Conservation (phyloP, 768 basidiomycete species). For the Sistotremastrum niveocremeum region DNA sequence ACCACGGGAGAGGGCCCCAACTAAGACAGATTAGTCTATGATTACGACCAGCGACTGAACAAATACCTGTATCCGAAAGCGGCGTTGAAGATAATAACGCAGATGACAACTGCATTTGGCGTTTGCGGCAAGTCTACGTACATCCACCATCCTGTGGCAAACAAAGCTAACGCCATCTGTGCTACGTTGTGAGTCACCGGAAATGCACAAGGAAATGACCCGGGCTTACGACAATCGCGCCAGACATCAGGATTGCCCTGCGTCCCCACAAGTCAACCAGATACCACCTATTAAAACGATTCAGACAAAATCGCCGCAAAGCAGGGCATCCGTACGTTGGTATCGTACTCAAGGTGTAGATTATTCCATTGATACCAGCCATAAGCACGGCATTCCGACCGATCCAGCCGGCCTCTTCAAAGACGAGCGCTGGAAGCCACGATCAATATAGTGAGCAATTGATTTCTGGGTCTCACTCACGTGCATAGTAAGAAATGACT, state of each 20-base stretch:
- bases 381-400: constrained; percentile 88
- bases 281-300: constrained; percentile 55
- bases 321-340: constrained; percentile 49
- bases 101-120: constrained; percentile 74
- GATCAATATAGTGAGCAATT: background rate
- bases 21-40: constrained; percentile 16
- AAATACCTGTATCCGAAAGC: constrained; percentile 76
- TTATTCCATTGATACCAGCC: constrained; percentile 86
- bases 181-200: background rate
- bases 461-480: constrained; percentile 30
- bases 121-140: constrained; percentile 78
- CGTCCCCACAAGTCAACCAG: constrained; percentile 88
- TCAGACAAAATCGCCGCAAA: background rate
- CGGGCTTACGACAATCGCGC: constrained; percentile 57
- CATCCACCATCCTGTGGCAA: constrained; percentile 86
- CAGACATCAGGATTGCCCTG: constrained; percentile 72
- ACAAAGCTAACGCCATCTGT: constrained; percentile 73
- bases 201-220: background rate
- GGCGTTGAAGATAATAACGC: constrained; percentile 88
- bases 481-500: constrained; percentile 93
- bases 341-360: constrained; percentile 67
- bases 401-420: constrained; percentile 83
- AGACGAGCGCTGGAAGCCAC: constrained; percentile 4
- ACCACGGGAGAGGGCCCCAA: constrained; percentile 84
- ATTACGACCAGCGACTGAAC: background rate